These are phyloP conservation scores for Fusarium nodosum DNA, from an alignment of 2,329 filamentous ascomycete genomes.

Conservation along the genomic window DNA sequence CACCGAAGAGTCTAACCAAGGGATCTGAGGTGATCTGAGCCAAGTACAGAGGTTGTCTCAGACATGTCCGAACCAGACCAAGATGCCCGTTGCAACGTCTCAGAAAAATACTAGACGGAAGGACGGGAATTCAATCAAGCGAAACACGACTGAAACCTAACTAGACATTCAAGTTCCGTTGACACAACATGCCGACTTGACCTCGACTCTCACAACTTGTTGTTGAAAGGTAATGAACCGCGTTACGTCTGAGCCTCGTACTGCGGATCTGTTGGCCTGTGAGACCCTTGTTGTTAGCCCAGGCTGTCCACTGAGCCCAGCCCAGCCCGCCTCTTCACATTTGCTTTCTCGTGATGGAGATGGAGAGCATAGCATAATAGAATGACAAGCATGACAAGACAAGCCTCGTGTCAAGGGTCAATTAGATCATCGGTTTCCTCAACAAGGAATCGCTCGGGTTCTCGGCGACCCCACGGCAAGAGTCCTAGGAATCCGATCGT, in stretches of 20 bases:
- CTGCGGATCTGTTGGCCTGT: slow-evolving; percentile 41
- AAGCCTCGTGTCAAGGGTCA: slow-evolving; percentile 26
- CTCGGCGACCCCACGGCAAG: slow-evolving; percentile 39
- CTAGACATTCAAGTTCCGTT: slow-evolving; percentile 11
- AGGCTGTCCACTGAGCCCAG: slow-evolving; percentile 41
- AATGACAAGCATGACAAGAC: slow-evolving; percentile 30
- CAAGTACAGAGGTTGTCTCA: slow-evolving; percentile 26
- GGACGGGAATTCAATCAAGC: slow-evolving; percentile 19
- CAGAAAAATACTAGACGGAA: slow-evolving; percentile 24
- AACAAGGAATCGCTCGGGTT: slow-evolving; percentile 40
- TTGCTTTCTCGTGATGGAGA: slow-evolving; percentile 31
- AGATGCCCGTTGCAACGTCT: slow-evolving; percentile 33
- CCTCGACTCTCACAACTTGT: slow-evolving; percentile 35
- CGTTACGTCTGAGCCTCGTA: slow-evolving; percentile 34
- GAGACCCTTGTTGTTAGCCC: slow-evolving; percentile 26
- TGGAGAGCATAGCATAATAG: slow-evolving; percentile 1
- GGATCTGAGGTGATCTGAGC: slow-evolving; percentile 16
- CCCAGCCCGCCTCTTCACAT: slow-evolving; percentile 30
- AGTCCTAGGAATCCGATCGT: slow-evolving; percentile 36
- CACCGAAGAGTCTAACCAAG: slow-evolving; percentile 9
- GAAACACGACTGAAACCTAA: slow-evolving; percentile 47
- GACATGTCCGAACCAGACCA: slow-evolving; percentile 17
- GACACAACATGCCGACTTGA: slow-evolving; percentile 24
- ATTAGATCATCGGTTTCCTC: slow-evolving; percentile 28
- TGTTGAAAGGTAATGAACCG: slow-evolving; percentile 35